Base-by-base conservation (phyloP, 257 asterid species). In the Nicotiana obtusifolia region DNA sequence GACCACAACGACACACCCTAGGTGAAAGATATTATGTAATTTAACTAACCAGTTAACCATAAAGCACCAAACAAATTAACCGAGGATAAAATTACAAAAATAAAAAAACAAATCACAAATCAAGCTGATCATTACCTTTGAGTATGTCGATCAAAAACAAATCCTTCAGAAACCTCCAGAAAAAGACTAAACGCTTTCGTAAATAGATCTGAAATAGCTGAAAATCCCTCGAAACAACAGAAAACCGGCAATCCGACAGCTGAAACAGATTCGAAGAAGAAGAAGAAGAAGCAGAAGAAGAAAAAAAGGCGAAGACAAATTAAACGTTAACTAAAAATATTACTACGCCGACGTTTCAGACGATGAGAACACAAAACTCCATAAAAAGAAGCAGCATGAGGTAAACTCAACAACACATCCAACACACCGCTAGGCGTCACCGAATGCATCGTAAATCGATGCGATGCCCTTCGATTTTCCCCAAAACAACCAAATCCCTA, bases 291-390 rank as follows among this genome's bases (percentile, higher is more conserved):
- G 28, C 0, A 26, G 1, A 1, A 26, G 1, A 26, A 26, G 83
- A 66, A 35, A 13, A 53, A 24, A 19, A 33, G 13, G 20, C 33
- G 35, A 47, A 22, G 30, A 17, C 1, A 4, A 78, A 81, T 28
- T 37, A 44, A 84, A 77, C 52, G 97, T 95, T 92, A 95, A 90
- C 97, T 88, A 88, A 91, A 90, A 87, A 87, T 90, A 73, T 24
- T 73, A 92, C 93, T 94, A 87, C 95, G 97, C 87, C 94, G 88
- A 88, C 87, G 97, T 81, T 91, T 93, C 91, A 89, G 88, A 86
- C 97, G 97, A 93, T 89, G 89, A 81, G 90, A 91, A 53, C 88
- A 90, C 61, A 89, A 84, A 59, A 89, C 92, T 81, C 91, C 93
- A 87, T 87, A 84, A 82, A 89, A 90, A 60, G 87, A 82, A 61